These are phyloP conservation scores for Thalassiosira ordinaria DNA, from an alignment of 352 stramenopile genomes.

Conservation along the genomic window DNA sequence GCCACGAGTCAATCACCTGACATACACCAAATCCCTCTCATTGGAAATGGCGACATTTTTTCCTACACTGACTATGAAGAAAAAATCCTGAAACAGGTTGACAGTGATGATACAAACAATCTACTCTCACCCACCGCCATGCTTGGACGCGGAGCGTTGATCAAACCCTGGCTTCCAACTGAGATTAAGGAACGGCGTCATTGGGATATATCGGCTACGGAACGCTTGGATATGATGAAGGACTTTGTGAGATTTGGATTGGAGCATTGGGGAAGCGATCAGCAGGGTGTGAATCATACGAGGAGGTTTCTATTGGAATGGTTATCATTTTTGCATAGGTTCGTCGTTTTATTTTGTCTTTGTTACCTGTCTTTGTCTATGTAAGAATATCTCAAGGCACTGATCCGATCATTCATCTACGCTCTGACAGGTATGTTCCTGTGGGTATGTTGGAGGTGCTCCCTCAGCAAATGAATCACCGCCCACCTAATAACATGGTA, in stretches of 20 bases:
- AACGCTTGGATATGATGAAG: slow-evolving; percentile 96
- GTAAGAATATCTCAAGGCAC: too few relatives aligned
- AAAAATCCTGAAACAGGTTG: slow-evolving; percentile 69
- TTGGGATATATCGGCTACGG: slow-evolving; percentile 95
- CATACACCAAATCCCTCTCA: slow-evolving; percentile 87
- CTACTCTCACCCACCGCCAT: slow-evolving; percentile 59
- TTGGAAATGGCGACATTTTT: slow-evolving; percentile 93
- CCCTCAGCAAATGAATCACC: slow-evolving; percentile 97
- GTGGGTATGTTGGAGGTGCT: slow-evolving; percentile 94
- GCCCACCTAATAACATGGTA: slow-evolving; percentile 87
- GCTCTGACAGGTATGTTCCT: slow-evolving; percentile 91
- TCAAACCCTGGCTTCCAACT: slow-evolving; percentile 98
- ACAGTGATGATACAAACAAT: slow-evolving; percentile 40
- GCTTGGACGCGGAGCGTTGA: slow-evolving; percentile 91
- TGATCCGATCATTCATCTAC: too few relatives aligned
- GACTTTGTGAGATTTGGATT: slow-evolving; percentile 97
- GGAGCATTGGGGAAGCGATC: slow-evolving; percentile 98
- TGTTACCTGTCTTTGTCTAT: too few relatives aligned
- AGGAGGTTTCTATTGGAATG: slow-evolving; percentile 98
- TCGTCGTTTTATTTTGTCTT: too few relatives aligned
- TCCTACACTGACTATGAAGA: slow-evolving; percentile 86
- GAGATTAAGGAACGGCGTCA: slow-evolving; percentile 98
- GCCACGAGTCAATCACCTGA: slow-evolving; percentile 80
- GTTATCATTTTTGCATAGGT: slow-evolving; percentile 97
- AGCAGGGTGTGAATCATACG: slow-evolving; percentile 97